Evolutionary conservation across 1,284 basidiomycete species (phyloP).

Genomic region (Athelia psychrophila): DNA sequence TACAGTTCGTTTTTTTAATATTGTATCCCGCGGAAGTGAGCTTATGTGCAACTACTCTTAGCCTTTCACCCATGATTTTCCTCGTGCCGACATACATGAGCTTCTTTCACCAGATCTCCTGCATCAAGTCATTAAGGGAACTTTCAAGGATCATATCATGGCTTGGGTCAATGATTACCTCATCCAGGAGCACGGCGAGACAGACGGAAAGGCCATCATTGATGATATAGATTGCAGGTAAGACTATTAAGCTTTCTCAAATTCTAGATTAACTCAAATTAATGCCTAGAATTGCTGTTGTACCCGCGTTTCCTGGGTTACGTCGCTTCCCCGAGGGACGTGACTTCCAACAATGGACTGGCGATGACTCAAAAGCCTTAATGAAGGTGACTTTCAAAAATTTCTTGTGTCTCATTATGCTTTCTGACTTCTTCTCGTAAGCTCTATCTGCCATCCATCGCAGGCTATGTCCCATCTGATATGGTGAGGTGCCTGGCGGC

Average conservation of each 20-base stretch:
- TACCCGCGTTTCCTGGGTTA: constrained; percentile 19
- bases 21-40: neutral
- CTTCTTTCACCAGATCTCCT: constrained; percentile 3
- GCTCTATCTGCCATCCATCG: constrained; percentile 3
- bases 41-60: neutral
- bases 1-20: neutral
- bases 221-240: constrained; percentile 1
- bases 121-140: constrained; percentile 3
- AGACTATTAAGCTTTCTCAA: neutral
- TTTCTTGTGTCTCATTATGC: neutral
- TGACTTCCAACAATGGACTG: constrained; percentile 23
- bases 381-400: constrained; percentile 13
- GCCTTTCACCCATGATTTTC: constrained; percentile 3
- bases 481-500: constrained; percentile 5
- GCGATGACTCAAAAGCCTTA: constrained; percentile 23
- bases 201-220: neutral
- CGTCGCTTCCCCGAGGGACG: constrained; percentile 22
- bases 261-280: neutral
- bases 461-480: constrained; percentile 2
- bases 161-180: constrained; percentile 1
- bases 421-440: neutral
- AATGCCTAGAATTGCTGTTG: constrained; percentile 5
- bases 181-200: neutral
- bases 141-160: constrained; percentile 3
- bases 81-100: constrained; percentile 4